phyloP scores from a whole-genome alignment of 352 stramenopile species.

The Pythium apleroticum region DNA sequence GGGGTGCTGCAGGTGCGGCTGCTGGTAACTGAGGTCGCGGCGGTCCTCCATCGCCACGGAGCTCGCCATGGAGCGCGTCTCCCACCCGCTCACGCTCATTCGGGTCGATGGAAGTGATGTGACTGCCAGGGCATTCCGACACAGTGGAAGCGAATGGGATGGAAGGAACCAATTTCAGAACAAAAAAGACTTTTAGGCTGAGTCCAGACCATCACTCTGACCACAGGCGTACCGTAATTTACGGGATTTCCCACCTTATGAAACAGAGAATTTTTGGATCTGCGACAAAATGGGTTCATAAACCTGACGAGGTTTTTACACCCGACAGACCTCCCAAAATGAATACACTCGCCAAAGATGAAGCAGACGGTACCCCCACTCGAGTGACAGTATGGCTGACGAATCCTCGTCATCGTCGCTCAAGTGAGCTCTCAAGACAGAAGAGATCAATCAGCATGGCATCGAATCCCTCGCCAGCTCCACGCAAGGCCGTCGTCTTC shows the following conservation, averaged over 20 bases:
- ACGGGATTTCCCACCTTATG: background rate
- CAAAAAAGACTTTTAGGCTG: background rate
- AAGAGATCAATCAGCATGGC: conserved; percentile 10
- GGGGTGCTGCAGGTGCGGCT: background rate
- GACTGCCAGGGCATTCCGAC: background rate
- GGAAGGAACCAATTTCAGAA: background rate
- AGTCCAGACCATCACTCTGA: conserved; percentile 19
- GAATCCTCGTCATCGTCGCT: conserved; percentile 2
- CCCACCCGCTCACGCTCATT: conserved; percentile 25
- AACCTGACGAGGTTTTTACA: background rate
- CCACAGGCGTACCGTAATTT: background rate
- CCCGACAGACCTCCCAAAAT: background rate
- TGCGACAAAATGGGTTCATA: background rate
- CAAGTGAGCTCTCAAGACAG: conserved; percentile 4
- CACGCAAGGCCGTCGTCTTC: conserved; percentile 61
- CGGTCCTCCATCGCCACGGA: conserved; percentile 17
- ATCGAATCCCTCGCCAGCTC: background rate
- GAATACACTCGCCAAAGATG: background rate
- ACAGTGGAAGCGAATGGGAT: background rate
- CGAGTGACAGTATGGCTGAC: background rate
- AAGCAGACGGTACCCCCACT: background rate
- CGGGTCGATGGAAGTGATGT: background rate
- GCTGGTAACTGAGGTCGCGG: conserved; percentile 1
- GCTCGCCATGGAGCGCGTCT: conserved; percentile 23
- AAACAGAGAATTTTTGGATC: conserved; percentile 1